A percentile compares a stretch with the other conserved stretches of the same genome.
These are phyloP conservation scores for Diversispora epigaea DNA, from an alignment of 192 early-diverging fungal genomes.

Conservation along the genomic window DNA sequence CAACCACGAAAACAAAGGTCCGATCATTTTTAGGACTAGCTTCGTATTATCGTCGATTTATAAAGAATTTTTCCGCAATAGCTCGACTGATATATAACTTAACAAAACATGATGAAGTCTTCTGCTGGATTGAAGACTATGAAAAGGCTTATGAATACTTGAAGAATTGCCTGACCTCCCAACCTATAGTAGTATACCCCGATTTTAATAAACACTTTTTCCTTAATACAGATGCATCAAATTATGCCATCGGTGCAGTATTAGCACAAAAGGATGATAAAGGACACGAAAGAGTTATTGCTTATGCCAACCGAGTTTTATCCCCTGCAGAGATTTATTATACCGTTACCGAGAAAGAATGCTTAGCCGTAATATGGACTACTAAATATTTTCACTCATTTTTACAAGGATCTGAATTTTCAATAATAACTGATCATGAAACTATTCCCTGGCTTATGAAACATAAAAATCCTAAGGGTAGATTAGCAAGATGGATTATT, in stretches of 20 bases:
- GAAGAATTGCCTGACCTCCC: no score
- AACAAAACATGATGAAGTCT: no score
- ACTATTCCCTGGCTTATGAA: constrained; percentile 33
- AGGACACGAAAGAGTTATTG: constrained; percentile 11
- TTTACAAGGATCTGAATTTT: constrained; percentile 32
- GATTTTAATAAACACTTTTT: no score
- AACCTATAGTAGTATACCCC: no score
- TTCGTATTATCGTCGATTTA: no score
- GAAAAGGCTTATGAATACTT: no score
- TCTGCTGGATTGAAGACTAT: no score
- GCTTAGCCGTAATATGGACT: constrained; percentile 40
- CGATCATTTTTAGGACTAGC: no score
- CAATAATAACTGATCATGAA: constrained; percentile 40
- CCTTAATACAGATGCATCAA: constrained; percentile 4
- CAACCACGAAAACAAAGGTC: no score
- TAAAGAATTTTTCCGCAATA: no score
- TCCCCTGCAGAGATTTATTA: constrained; percentile 33
- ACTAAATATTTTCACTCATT: constrained; percentile 34
- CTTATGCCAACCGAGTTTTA: constrained; percentile 20
- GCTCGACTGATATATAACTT: no score
- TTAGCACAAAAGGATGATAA: constrained; percentile 21
- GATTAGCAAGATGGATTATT: constrained; percentile 37
- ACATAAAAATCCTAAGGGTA: constrained; percentile 21
- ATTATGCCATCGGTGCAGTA: background rate
- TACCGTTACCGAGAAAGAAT: constrained; percentile 37